Evolutionary conservation across 352 stramenopile species (phyloP).

Genomic region (Saprolegnia diclina): DNA sequence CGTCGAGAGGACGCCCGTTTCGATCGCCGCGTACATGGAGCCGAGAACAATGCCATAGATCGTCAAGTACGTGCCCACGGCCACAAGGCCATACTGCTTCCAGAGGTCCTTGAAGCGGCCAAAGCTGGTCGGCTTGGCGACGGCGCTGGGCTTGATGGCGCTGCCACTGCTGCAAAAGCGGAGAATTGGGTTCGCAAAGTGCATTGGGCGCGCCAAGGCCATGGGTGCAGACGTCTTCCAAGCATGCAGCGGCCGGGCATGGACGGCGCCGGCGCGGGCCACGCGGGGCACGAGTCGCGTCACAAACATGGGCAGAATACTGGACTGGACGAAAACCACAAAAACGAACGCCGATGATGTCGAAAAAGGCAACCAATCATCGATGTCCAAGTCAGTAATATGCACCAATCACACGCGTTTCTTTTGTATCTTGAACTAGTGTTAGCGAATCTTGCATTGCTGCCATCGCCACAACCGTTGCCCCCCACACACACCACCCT

Average conservation of each 20-base stretch:
- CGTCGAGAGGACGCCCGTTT: constrained; percentile 68
- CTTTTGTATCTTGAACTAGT: background rate
- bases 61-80: constrained; percentile 73
- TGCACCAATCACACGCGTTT: background rate
- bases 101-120: constrained; percentile 71
- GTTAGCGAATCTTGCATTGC: background rate
- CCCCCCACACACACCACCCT: no score
- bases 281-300: background rate
- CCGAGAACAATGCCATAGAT: constrained; percentile 73
- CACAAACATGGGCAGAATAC: background rate
- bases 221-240: background rate
- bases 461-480: no score
- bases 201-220: background rate
- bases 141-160: background rate
- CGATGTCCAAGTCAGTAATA: background rate
- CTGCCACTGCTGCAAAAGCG: background rate
- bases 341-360: background rate
- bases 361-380: background rate
- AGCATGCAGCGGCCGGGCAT: no score
- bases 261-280: no score
- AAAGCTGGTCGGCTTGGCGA: constrained; percentile 29
- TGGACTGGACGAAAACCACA: background rate
- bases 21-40: constrained; percentile 77
- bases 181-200: background rate
- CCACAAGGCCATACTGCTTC: constrained; percentile 77